These are phyloP conservation scores for Globisporangium perplexum DNA, from an alignment of 352 stramenopile species.

Conservation along the genomic window DNA sequence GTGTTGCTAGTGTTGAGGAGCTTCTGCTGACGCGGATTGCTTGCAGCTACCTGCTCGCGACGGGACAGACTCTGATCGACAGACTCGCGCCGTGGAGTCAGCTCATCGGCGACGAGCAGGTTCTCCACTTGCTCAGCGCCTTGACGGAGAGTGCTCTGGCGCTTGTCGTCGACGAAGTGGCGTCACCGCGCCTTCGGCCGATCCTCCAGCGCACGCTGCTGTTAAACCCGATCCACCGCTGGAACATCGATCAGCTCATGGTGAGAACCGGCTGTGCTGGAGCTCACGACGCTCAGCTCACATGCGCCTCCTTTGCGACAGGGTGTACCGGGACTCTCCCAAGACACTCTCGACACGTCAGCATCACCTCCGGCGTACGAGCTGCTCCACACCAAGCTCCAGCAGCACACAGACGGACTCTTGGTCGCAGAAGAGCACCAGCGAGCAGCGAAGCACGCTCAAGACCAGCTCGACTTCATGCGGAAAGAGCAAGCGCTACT, in stretches of 20 bases:
- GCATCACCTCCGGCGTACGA: not conserved
- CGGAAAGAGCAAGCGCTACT: conserved; percentile 51
- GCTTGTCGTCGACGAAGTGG: conserved; percentile 23
- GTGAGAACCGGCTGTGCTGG: conserved; percentile 6
- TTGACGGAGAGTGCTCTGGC: conserved; percentile 45
- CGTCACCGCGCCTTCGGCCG: conserved; percentile 21
- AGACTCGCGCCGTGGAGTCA: conserved; percentile 43
- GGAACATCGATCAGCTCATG: conserved; percentile 40
- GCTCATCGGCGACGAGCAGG: conserved; percentile 24
- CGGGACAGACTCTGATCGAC: conserved; percentile 31
- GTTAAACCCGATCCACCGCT: conserved; percentile 39
- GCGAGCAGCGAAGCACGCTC: conserved; percentile 35
- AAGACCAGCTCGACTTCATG: conserved; percentile 62
- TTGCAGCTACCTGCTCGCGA: conserved; percentile 45
- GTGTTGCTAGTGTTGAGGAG: not conserved
- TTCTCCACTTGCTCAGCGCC: conserved; percentile 49
- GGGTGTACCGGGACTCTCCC: conserved; percentile 1
- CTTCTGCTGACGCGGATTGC: not conserved
- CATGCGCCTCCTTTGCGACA: not conserved
- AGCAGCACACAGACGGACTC: conserved; percentile 23
- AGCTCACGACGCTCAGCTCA: not conserved
- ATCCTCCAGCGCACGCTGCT: conserved; percentile 41
- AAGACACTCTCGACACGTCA: not conserved
- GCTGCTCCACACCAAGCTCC: conserved; percentile 17
- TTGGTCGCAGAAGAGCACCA: conserved; percentile 22